phyloP scores from a whole-genome alignment of 2,329 filamentous ascomycete genomes.

The Colletotrichum nymphaeae region DNA sequence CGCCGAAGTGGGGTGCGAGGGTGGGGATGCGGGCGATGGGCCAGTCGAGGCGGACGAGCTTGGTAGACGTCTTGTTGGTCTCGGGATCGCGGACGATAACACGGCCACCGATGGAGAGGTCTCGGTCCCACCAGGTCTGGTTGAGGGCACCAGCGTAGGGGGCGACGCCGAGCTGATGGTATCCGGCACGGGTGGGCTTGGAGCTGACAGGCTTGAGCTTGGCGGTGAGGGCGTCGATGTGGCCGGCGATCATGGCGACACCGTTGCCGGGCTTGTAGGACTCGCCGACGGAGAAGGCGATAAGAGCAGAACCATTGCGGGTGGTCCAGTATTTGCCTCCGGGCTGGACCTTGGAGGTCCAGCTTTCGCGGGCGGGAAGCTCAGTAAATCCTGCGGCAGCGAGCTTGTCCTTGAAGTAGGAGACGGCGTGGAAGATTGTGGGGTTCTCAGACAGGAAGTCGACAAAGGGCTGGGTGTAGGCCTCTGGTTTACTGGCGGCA shows the following conservation, averaged over 20 bases:
- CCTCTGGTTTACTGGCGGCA: conserved; percentile 62
- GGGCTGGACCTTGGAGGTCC: conserved; percentile 76
- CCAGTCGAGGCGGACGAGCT: conserved; percentile 92
- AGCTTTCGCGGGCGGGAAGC: conserved; percentile 83
- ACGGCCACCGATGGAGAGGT: conserved; percentile 89
- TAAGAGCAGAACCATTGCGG: conserved; percentile 86
- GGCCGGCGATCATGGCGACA: conserved; percentile 87
- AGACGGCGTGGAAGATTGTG: conserved; percentile 91
- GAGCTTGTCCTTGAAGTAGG: conserved; percentile 80
- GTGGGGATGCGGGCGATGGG: conserved; percentile 94
- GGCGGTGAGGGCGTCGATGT: conserved; percentile 92
- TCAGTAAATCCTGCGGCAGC: conserved; percentile 78
- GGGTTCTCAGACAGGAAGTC: conserved; percentile 91
- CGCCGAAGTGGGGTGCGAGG: conserved; percentile 92
- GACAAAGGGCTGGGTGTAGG: conserved; percentile 86
- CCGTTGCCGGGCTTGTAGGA: conserved; percentile 88
- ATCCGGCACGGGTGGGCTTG: conserved; percentile 86
- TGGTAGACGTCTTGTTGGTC: conserved; percentile 80
- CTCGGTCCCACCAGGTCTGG: conserved; percentile 96
- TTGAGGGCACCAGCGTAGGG: conserved; percentile 92
- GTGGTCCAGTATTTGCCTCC: conserved; percentile 92
- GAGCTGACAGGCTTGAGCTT: conserved; percentile 91
- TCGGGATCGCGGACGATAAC: conserved; percentile 81
- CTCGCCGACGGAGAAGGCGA: conserved; percentile 86
- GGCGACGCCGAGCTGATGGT: conserved; percentile 88